phyloP scores from a whole-genome alignment of 75 land plant genomes.

The Pinus taeda region DNA sequence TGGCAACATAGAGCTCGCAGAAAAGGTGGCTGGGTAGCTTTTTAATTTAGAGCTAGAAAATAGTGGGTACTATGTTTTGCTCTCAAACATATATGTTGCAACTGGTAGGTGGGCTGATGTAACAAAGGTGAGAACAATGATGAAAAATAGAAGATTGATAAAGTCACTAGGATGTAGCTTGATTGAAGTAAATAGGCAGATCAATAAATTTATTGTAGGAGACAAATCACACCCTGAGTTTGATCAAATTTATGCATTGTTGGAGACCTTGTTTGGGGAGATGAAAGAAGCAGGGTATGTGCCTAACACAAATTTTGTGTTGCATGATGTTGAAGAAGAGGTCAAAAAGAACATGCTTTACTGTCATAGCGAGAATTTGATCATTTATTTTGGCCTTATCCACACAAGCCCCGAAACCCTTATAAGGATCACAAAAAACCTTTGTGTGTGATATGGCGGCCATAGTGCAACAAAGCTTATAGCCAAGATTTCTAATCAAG shows the following conservation, averaged over 20 bases:
- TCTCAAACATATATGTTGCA: conserved; percentile 22
- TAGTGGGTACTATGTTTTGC: conserved; percentile 14
- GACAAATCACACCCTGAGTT: conserved; percentile 15
- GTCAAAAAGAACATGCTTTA: too few species aligned
- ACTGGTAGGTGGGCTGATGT: conserved; percentile 20
- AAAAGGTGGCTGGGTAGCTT: conserved; percentile 7
- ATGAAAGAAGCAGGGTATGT: too few species aligned
- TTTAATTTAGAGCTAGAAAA: conserved; percentile 11
- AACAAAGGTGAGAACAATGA: conserved; percentile 11
- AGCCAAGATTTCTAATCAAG: too few species aligned
- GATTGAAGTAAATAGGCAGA: background rate
- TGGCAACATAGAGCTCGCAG: conserved; percentile 4
- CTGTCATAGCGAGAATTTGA: too few species aligned
- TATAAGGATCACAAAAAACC: too few species aligned
- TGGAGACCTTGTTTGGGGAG: conserved; percentile 1
- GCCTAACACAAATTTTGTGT: too few species aligned
- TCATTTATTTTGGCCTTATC: too few species aligned
- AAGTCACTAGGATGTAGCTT: conserved; percentile 19
- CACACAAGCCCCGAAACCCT: too few species aligned
- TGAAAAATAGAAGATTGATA: conserved; percentile 7
- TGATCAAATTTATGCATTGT: conserved; percentile 16
- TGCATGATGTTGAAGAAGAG: too few species aligned
- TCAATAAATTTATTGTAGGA: conserved; percentile 10
- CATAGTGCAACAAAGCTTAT: too few species aligned
- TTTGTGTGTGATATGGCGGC: too few species aligned